Evolutionary conservation across 2,329 filamentous ascomycete species (phyloP), one percentile per base, ranked within the genome.

Genomic region (Penicillium verrucosum): DNA sequence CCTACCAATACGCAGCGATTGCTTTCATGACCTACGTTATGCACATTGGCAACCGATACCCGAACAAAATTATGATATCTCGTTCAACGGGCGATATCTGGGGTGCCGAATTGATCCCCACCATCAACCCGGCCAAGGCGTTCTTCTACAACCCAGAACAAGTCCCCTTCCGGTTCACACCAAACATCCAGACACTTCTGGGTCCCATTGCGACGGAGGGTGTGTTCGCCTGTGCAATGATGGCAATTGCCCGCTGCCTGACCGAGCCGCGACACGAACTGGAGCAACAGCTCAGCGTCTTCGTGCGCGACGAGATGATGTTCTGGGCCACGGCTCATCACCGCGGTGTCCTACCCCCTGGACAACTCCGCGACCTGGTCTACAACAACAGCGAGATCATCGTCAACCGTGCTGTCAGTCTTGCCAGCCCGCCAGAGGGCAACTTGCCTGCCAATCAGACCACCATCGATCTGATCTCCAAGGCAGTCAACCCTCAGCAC

Each of bases 1-100:
- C 91, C 23, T 97, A 97, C 79, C 94, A 99, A 76, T 87, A 96
- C 60, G 93, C 94, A 21, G 86, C 92, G 1, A 83, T 97, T 62
- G 96, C 94, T 1, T 99, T 99, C 78, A 96, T 99, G 89, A 97
- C 94, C 4, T 99, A 97, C 72, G 89, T 97, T 57, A 88, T 99
- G 79, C 93, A 93, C 78, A 97, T 99, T 86, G 91, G 93, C 72
- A 91, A 91, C 73, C 89, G 94, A 30, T 96, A 94, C 74, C 95
- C 94, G 6, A 91, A 92, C 75, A 99, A 99, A 81, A 88, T 97
- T 74, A 89, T 89, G 75, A 95, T 99, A 68, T 89, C 91, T 11
- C 88, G 92, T 25, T 84, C 85, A 30, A 92, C 89, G 6, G 95
- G 95, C 62, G 94, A 95, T 69, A 89, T 99, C 65, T 99, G 95